Percentiles rank a stretch among this genome's conserved stretches.
These are phyloP conservation scores for Ustilago nuda DNA, from an alignment of 1,284 basidiomycete genomes.

Conservation along the genomic window DNA sequence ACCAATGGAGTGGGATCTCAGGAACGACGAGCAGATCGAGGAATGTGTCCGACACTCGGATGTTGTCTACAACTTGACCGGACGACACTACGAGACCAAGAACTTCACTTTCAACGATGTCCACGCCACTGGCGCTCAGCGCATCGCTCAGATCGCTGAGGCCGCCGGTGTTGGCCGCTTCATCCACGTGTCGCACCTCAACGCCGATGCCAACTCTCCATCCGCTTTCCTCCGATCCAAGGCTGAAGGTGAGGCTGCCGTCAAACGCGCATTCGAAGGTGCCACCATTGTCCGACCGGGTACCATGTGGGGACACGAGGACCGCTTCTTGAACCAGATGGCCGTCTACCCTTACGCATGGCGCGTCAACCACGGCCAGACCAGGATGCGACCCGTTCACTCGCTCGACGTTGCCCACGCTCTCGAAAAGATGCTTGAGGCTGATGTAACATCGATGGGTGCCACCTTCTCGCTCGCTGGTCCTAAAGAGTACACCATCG, in stretches of 20 bases:
- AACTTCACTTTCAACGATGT: constrained; percentile 86
- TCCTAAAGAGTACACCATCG: constrained; percentile 85
- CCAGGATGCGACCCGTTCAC: constrained; percentile 90
- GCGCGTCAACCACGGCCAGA: constrained; percentile 89
- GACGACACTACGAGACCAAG: constrained; percentile 91
- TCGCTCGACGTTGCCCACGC: constrained; percentile 94
- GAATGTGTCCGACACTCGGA: constrained; percentile 96
- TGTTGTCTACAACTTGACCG: constrained; percentile 93
- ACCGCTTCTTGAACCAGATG: constrained; percentile 92
- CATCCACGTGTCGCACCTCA: constrained; percentile 95
- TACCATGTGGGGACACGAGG: constrained; percentile 90
- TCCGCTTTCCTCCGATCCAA: constrained; percentile 91
- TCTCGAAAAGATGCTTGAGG: constrained; percentile 80
- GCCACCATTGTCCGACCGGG: constrained; percentile 92
- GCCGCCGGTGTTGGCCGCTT: constrained; percentile 84
- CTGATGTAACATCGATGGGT: constrained; percentile 75
- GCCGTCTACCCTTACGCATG: constrained; percentile 93
- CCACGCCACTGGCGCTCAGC: constrained; percentile 77
- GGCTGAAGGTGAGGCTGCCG: constrained; percentile 87
- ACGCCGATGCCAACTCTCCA: constrained; percentile 82
- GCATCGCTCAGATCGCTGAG: constrained; percentile 83
- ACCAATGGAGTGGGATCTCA: constrained; percentile 94
- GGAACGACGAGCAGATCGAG: constrained; percentile 87
- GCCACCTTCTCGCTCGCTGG: constrained; percentile 85
- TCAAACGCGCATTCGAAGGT: constrained; percentile 83